Base-by-base conservation (phyloP, 2,329 filamentous ascomycete genomes). In the Arthrobotrys sphaeroides region DNA sequence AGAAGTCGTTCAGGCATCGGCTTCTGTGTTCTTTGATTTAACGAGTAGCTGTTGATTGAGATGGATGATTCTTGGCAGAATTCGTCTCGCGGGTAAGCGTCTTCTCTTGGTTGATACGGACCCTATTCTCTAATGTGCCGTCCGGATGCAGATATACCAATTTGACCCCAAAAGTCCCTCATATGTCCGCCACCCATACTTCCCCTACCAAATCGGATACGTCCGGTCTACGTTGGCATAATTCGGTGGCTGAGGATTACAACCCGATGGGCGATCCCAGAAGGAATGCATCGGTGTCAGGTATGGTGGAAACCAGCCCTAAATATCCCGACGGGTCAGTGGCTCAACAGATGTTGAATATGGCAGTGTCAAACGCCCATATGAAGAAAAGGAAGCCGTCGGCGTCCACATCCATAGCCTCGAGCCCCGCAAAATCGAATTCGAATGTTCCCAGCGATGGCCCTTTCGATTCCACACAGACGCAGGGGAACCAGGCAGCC, bases 51-150 rank as follows among this genome's bases (percentile, higher is more conserved):
- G 31, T 36, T 13, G 12, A 28, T 20, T 38, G 31, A 57, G 24
- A 74, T 74, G 70, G 70, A 74, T 38, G 62, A 74, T 47, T 73
- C 69, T 12, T 73, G 69, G 69, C 60, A 73, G 33, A 47, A 66
- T 43, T 42, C 70, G 18, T 74, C 70, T 42, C 70, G 64, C 36
- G 62, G 70, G 70, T 73, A 36, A 65, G 69, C 31, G 22, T 20
- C 28, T 40, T 28, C 5, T 13, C 26, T 26, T 16, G 45, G 7
- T 18, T 43, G 12, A 0, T 22, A 6, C n/a, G 45, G 3, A 2
- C 20, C 20, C 12, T 45, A 10, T 18, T 9, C 40, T 40, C 12
- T 53, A 18, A n/a, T 57, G 22, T 57, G 24, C 22, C 28, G 31
- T 18, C 24, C 36, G n/a, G 10, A 26, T 24, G 24, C 22, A 74